A percentile compares a stretch with the other conserved stretches of the same genome.
Conservation (phyloP, 148 eudicot species). For the Chenopodium quinoa region DNA sequence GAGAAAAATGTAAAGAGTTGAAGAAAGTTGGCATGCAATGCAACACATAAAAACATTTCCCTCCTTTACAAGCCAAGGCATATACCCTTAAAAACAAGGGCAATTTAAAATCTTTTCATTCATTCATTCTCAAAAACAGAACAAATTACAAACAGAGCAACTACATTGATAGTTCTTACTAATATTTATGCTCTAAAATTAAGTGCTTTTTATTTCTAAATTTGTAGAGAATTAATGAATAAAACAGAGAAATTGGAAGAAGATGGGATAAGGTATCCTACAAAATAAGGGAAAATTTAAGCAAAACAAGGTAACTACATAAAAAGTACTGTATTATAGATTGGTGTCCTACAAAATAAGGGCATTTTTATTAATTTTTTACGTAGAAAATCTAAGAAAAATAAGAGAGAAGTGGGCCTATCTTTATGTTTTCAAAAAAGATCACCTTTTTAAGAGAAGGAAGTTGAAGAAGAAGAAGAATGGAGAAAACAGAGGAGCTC, state of each 20-base stretch:
- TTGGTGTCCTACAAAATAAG: too few relatives aligned
- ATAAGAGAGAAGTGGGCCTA: constrained; percentile 25
- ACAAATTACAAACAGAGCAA: too few relatives aligned
- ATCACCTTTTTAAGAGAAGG: constrained; percentile 43
- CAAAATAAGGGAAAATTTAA: not conserved
- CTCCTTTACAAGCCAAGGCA: constrained; percentile 16
- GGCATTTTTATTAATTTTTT: too few relatives aligned
- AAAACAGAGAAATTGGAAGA: too few relatives aligned
- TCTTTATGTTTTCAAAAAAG: constrained; percentile 45
- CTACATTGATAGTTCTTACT: too few relatives aligned
- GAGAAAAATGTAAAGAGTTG: constrained; percentile 14
- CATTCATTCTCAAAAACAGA: too few relatives aligned
- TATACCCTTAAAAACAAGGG: not conserved
- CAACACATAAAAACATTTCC: constrained; percentile 14
- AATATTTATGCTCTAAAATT: too few relatives aligned
- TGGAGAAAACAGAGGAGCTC: constrained; percentile 25
- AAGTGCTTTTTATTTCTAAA: too few relatives aligned
- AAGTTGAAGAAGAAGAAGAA: constrained; percentile 11
- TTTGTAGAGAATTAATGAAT: too few relatives aligned
- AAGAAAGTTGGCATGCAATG: constrained; percentile 17
- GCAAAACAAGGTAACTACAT: too few relatives aligned
- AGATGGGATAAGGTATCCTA: not conserved
- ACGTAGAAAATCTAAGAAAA: not conserved
- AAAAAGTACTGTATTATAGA: too few relatives aligned
- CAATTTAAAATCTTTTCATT: too few relatives aligned